A percentile compares a stretch with the other conserved stretches of the same genome.
Conservation (phyloP, 768 basidiomycete species). For the Psilocybe azurescens region DNA sequence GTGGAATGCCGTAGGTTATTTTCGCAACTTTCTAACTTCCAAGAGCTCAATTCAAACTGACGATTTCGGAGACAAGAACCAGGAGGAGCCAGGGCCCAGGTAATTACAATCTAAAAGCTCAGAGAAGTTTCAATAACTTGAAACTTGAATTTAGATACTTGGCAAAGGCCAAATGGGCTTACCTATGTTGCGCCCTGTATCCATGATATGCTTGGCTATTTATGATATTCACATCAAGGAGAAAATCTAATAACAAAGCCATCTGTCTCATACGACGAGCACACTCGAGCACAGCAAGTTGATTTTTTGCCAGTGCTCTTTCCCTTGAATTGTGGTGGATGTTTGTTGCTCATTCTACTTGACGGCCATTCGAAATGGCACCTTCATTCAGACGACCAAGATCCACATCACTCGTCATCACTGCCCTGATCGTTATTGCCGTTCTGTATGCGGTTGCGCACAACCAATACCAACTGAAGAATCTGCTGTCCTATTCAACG, state of each 20-base stretch:
- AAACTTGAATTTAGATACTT: no score
- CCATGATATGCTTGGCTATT: no score
- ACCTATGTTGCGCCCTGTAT: background rate
- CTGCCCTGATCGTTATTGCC: slow-evolving; percentile 32
- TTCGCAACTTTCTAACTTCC: no score
- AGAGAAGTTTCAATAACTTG: no score
- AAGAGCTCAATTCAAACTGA: no score
- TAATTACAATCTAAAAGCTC: no score
- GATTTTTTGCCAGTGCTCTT: background rate
- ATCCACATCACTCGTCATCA: slow-evolving; percentile 37
- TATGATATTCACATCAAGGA: slow-evolving; percentile 1
- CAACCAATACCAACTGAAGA: slow-evolving; percentile 55
- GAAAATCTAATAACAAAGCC: no score
- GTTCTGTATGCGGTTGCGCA: slow-evolving; percentile 42
- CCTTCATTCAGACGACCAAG: slow-evolving; percentile 22
- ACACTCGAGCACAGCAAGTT: background rate
- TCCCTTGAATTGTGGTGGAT: background rate
- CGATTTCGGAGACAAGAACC: no score
- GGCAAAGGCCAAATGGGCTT: background rate
- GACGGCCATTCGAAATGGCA: slow-evolving; percentile 9
- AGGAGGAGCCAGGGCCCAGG: no score
- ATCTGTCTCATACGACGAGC: background rate
- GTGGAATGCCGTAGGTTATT: no score
- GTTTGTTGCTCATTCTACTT: background rate
- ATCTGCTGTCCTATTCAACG: slow-evolving; percentile 59